Conservation (phyloP, 1,139 yeast species). For the Debaryomycetaceae sp. region DNA sequence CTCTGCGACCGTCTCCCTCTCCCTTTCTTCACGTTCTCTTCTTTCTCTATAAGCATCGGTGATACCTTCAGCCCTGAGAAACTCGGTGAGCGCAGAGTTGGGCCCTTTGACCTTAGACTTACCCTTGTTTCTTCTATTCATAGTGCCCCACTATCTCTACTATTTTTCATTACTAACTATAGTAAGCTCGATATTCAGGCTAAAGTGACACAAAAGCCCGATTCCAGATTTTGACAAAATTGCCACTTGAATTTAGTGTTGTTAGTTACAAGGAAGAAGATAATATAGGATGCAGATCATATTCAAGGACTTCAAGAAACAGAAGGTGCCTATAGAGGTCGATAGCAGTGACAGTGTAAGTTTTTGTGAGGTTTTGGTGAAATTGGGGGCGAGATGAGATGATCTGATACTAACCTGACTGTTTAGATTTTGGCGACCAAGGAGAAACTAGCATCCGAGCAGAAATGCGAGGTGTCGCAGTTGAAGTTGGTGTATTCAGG, state of each 20-base stretch:
- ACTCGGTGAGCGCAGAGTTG: conserved; percentile 74
- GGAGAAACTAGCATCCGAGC: conserved; percentile 64
- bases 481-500: conserved; percentile 92
- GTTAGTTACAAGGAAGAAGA: background rate
- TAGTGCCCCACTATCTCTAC: conserved; percentile 2
- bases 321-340: conserved; percentile 76
- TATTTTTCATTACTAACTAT: too few species aligned
- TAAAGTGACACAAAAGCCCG: conserved; percentile 2
- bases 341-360: conserved; percentile 67
- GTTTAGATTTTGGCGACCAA: conserved; percentile 64
- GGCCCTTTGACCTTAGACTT: conserved; percentile 63
- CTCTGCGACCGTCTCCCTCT: background rate
- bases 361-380: conserved; percentile 9
- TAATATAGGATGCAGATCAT: conserved; percentile 62
- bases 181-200: too few species aligned
- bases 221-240: conserved; percentile 1
- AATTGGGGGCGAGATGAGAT: conserved; percentile 2
- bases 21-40: conserved; percentile 24
- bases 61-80: conserved; percentile 78
- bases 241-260: conserved; percentile 3
- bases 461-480: conserved; percentile 68
- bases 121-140: conserved; percentile 21
- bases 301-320: conserved; percentile 90
- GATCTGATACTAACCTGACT: background rate
- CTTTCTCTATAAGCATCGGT: conserved; percentile 74